Conservation (phyloP, 371 early-diverging fungal species). For the Mortierella sp. region DNA sequence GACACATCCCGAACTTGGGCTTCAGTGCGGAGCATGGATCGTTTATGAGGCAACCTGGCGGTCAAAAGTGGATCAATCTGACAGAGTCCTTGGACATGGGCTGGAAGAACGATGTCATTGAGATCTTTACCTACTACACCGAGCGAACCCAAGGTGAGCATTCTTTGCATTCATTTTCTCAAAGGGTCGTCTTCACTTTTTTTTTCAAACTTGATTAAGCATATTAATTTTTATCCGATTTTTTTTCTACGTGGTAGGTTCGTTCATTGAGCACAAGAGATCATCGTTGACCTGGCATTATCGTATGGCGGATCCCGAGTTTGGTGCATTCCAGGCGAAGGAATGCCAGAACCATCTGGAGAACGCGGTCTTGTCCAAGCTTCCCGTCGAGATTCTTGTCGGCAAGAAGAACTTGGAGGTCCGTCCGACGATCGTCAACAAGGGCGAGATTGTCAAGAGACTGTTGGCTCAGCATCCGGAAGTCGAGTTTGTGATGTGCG, state of each 20-base stretch:
- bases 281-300: slow-evolving; percentile 94
- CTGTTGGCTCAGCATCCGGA: slow-evolving; percentile 70
- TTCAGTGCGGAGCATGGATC: slow-evolving; percentile 80
- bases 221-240: no score
- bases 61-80: slow-evolving; percentile 81
- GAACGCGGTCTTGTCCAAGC: slow-evolving; percentile 87
- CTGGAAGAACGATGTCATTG: slow-evolving; percentile 89
- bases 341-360: slow-evolving; percentile 95
- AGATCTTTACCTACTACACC: slow-evolving; percentile 91
- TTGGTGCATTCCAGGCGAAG: slow-evolving; percentile 83
- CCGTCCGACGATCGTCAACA: slow-evolving; percentile 80
- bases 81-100: slow-evolving; percentile 84
- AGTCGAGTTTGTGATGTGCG: slow-evolving; percentile 93
- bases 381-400: slow-evolving; percentile 93
- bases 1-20: slow-evolving; percentile 83
- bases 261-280: slow-evolving; percentile 89
- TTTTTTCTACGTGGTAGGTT: slow-evolving; percentile 33
- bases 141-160: slow-evolving; percentile 86
- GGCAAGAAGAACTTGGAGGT: slow-evolving; percentile 98
- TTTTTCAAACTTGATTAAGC: background rate
- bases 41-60: slow-evolving; percentile 72
- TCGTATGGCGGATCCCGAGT: slow-evolving; percentile 86
- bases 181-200: background rate
- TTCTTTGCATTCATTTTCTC: slow-evolving; percentile 30
- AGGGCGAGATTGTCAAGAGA: slow-evolving; percentile 95